phyloP scores from a whole-genome alignment of 768 basidiomycete genomes.

The Boletus sp. region DNA sequence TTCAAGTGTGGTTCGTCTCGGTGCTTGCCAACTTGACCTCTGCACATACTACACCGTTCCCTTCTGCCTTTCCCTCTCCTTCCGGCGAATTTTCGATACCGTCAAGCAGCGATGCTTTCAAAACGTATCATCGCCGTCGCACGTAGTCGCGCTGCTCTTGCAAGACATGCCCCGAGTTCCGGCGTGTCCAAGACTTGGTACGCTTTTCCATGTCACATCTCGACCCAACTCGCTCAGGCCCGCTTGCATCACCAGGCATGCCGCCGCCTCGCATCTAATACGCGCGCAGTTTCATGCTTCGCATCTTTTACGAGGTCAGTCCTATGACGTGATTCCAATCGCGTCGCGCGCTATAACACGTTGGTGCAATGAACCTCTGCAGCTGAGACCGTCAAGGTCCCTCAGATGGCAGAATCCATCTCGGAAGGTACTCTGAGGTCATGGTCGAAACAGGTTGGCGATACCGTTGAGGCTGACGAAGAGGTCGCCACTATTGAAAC shows the following conservation, averaged over 20 bases:
- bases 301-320: constrained; percentile 64
- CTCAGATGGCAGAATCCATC: constrained; percentile 98
- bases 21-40: background rate
- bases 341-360: background rate
- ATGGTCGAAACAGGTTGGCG: constrained; percentile 93
- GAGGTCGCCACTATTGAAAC: constrained; percentile 98
- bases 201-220: constrained; percentile 11
- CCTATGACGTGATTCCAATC: constrained; percentile 16
- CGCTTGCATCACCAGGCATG: constrained; percentile 37
- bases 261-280: constrained; percentile 44
- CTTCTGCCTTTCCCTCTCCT: background rate
- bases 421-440: constrained; percentile 95
- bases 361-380: constrained; percentile 4
- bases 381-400: constrained; percentile 92
- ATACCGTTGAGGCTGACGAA: constrained; percentile 87
- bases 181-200: constrained; percentile 50
- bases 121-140: constrained; percentile 66
- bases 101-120: constrained; percentile 55
- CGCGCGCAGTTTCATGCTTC: constrained; percentile 70
- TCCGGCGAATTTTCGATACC: background rate
- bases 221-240: constrained; percentile 4
- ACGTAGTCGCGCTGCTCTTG: constrained; percentile 53
- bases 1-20: no score
- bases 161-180: constrained; percentile 31
- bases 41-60: background rate